Evolutionary conservation across 2,329 filamentous ascomycete genomes (phyloP).

Genomic region (Coniella vitis): DNA sequence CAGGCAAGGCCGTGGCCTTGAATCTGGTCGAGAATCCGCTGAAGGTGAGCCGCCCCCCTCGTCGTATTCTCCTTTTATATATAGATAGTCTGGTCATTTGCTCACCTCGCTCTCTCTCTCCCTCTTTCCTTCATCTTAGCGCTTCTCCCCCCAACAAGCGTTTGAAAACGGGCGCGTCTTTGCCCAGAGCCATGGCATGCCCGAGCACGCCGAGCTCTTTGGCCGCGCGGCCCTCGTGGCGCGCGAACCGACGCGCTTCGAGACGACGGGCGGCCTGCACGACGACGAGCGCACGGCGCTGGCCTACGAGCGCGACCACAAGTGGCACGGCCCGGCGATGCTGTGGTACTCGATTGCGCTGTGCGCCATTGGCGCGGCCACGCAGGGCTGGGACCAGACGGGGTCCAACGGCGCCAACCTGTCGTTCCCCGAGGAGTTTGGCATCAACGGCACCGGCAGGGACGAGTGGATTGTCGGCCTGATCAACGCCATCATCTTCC

Average conservation of each 20-base stretch:
- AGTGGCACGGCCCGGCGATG: slow-evolving; percentile 56
- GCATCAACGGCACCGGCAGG: slow-evolving; percentile 31
- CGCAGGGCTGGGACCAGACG: slow-evolving; percentile 40
- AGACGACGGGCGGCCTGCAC: slow-evolving; percentile 41
- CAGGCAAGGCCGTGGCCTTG: slow-evolving; percentile 22
- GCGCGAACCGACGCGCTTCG: slow-evolving; percentile 58
- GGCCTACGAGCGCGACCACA: slow-evolving; percentile 56
- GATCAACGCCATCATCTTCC: slow-evolving; percentile 51
- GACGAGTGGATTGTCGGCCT: slow-evolving; percentile 52
- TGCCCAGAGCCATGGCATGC: slow-evolving; percentile 50
- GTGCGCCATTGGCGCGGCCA: slow-evolving; percentile 50
- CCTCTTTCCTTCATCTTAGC: too few species aligned
- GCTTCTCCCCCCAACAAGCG: slow-evolving; percentile 40
- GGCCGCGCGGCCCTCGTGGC: slow-evolving; percentile 68
- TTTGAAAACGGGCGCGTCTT: slow-evolving; percentile 54
- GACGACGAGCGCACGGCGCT: slow-evolving; percentile 52
- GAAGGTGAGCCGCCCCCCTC: slow-evolving; percentile 27
- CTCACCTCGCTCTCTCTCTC: too few species aligned
- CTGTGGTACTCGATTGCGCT: slow-evolving; percentile 57
- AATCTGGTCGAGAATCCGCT: slow-evolving; percentile 29
- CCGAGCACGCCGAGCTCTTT: slow-evolving; percentile 51
- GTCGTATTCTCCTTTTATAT: slow-evolving; percentile 1
- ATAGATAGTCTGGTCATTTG: too few species aligned
- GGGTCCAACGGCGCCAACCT: slow-evolving; percentile 43
- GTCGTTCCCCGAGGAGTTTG: slow-evolving; percentile 49